Conservation (phyloP, 495 filamentous ascomycete species). For the Penicillium samsonianum region DNA sequence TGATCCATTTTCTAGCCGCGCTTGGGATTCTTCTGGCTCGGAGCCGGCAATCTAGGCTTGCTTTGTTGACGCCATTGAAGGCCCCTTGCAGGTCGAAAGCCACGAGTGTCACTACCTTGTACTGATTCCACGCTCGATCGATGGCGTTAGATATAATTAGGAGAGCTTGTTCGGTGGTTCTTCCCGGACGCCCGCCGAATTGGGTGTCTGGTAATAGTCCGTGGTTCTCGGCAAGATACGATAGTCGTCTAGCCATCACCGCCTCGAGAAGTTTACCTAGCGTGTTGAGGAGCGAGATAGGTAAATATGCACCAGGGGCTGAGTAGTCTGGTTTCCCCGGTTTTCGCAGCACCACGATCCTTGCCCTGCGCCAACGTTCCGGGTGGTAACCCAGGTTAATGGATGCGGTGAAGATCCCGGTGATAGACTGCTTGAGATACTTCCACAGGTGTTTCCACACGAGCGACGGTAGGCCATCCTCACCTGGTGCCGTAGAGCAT, state of each 20-base stretch:
- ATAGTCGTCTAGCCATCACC: slow-evolving; percentile 19
- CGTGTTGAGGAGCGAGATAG: slow-evolving; percentile 31
- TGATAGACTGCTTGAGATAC: no score
- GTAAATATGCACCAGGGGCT: slow-evolving; percentile 25
- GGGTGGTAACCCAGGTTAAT: no score
- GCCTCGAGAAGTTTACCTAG: slow-evolving; percentile 24
- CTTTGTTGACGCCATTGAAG: slow-evolving; percentile 26
- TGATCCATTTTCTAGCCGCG: slow-evolving; percentile 23
- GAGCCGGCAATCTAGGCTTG: slow-evolving; percentile 24
- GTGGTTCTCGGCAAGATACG: slow-evolving; percentile 19
- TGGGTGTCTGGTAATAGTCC: slow-evolving; percentile 22
- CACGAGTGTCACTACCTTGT: slow-evolving; percentile 21
- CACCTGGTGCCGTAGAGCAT: no score
- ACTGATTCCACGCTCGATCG: slow-evolving; percentile 20
- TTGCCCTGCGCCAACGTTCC: no score
- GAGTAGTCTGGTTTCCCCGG: no score
- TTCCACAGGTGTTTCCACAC: no score
- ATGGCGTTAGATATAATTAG: slow-evolving; percentile 24
- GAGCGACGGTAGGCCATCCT: no score
- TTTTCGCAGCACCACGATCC: no score
- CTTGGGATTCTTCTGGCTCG: slow-evolving; percentile 24
- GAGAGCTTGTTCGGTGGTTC: no score
- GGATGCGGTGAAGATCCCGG: no score
- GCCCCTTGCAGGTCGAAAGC: slow-evolving; percentile 26
- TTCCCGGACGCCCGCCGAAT: slow-evolving; percentile 21